Conservation (phyloP, 495 filamentous ascomycete genomes). For the Xylaria curta region DNA sequence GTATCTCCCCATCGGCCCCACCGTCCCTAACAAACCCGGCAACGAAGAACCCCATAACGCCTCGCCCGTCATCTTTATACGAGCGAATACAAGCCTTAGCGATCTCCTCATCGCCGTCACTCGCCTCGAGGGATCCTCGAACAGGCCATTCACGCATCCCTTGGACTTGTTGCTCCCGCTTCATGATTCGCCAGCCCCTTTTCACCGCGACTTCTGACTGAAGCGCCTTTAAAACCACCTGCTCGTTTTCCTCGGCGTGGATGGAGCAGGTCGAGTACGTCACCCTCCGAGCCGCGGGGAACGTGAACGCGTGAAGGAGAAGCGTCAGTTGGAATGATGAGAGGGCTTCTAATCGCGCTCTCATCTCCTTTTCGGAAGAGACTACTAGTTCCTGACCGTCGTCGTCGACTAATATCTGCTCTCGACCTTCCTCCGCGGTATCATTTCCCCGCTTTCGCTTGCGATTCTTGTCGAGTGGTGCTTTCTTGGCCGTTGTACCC, state of each 20-base stretch:
- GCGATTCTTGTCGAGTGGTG: constrained; percentile 35
- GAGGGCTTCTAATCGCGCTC: constrained; percentile 69
- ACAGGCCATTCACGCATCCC: constrained; percentile 75
- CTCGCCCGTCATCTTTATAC: constrained; percentile 77
- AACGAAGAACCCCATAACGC: constrained; percentile 57
- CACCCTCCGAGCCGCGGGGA: constrained; percentile 76
- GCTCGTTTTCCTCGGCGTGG: constrained; percentile 85
- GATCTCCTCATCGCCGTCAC: constrained; percentile 39
- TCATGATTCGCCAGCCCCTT: constrained; percentile 78
- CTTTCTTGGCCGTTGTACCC: constrained; percentile 29
- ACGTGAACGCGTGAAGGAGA: constrained; percentile 81
- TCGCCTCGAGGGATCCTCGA: constrained; percentile 64
- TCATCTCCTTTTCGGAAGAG: constrained; percentile 49
- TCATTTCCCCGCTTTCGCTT: constrained; percentile 48
- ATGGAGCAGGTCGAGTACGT: constrained; percentile 94
- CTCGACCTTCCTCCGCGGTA: constrained; percentile 36
- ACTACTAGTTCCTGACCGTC: constrained; percentile 53
- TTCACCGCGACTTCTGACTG: constrained; percentile 65
- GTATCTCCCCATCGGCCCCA: neutral
- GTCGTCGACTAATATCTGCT: constrained; percentile 54
- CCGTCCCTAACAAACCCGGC: constrained; percentile 47
- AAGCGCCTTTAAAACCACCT: constrained; percentile 75
- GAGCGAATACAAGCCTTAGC: constrained; percentile 83
- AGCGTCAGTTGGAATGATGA: constrained; percentile 79
- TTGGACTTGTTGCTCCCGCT: constrained; percentile 69